Percentiles rank a stretch among this genome's conserved stretches.
Conservation (phyloP, 257 asterid genomes). For the Solanum clarkiae region DNA sequence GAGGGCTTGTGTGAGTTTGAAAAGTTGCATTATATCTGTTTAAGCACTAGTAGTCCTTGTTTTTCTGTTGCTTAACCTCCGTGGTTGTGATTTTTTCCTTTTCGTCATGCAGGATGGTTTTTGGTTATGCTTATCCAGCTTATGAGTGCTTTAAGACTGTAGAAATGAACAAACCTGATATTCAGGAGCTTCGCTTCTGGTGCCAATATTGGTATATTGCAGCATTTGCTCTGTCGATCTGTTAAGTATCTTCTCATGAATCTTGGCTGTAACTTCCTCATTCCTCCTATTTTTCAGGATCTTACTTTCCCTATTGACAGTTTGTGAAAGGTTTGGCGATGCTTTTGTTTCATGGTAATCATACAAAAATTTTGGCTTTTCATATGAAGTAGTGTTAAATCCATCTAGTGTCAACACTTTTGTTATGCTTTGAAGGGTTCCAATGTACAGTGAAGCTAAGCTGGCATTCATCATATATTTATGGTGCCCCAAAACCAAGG, state of each 20-base stretch:
- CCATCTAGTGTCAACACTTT: neutral
- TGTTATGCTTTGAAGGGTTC: conserved; percentile 28
- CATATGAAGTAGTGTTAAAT: neutral
- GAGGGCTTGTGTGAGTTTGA: conserved; percentile 33
- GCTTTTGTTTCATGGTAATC: conserved; percentile 32
- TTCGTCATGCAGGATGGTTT: conserved; percentile 23
- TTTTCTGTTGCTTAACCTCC: neutral
- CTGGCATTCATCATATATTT: conserved; percentile 40
- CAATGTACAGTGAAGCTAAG: conserved; percentile 49
- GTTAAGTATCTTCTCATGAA: neutral
- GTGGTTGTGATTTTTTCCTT: neutral
- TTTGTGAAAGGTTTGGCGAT: conserved; percentile 42
- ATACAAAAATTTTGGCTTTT: neutral
- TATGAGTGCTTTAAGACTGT: conserved; percentile 37
- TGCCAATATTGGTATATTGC: conserved; percentile 39
- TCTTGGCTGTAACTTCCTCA: neutral
- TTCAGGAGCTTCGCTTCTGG: conserved; percentile 38
- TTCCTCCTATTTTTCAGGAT: conserved; percentile 24
- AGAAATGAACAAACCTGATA: conserved; percentile 21
- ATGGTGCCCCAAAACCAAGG: conserved; percentile 52
- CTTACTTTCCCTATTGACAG: conserved; percentile 25
- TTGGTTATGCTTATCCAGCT: conserved; percentile 51
- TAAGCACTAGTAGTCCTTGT: neutral
- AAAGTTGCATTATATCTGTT: neutral
- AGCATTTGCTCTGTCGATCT: neutral